These are phyloP conservation scores for Saccharomyces hybrid DNA, from an alignment of 1,139 yeast genomes.

Conservation along the genomic window DNA sequence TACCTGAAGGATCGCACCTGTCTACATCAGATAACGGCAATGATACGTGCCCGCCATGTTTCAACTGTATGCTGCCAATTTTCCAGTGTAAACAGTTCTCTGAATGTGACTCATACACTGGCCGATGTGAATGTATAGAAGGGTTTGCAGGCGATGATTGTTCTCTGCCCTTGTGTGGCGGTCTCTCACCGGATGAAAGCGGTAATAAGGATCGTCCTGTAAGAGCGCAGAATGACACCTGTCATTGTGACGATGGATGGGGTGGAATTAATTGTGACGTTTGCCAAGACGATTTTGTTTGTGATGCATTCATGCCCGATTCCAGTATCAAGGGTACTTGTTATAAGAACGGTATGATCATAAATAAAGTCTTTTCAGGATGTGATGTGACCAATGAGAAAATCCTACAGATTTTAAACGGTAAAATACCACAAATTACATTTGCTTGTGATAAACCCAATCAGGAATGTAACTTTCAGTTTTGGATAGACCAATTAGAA, in stretches of 20 bases:
- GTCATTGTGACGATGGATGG: constrained; percentile 85
- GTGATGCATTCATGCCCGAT: constrained; percentile 84
- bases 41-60: constrained; percentile 72
- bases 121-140: constrained; percentile 82
- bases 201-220: constrained; percentile 59
- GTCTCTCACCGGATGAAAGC: constrained; percentile 41
- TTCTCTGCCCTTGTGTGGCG: constrained; percentile 82
- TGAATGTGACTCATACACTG: constrained; percentile 74
- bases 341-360: constrained; percentile 75
- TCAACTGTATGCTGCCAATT: constrained; percentile 88
- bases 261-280: constrained; percentile 85
- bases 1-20: background rate
- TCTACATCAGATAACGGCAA: constrained; percentile 14
- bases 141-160: constrained; percentile 96
- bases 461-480: constrained; percentile 74
- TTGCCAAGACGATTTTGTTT: constrained; percentile 63
- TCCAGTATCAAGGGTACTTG: constrained; percentile 75
- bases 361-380: constrained; percentile 76
- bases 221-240: constrained; percentile 43
- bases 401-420: constrained; percentile 69
- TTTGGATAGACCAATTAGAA: constrained; percentile 88
- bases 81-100: constrained; percentile 88
- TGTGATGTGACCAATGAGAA: constrained; percentile 90
- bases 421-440: constrained; percentile 83
- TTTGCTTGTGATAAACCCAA: constrained; percentile 73